Percentiles rank a stretch among this genome's conserved stretches.
Evolutionary conservation across 1,139 yeast species (phyloP).

Genomic region (Pneumocystis jirovecii): DNA sequence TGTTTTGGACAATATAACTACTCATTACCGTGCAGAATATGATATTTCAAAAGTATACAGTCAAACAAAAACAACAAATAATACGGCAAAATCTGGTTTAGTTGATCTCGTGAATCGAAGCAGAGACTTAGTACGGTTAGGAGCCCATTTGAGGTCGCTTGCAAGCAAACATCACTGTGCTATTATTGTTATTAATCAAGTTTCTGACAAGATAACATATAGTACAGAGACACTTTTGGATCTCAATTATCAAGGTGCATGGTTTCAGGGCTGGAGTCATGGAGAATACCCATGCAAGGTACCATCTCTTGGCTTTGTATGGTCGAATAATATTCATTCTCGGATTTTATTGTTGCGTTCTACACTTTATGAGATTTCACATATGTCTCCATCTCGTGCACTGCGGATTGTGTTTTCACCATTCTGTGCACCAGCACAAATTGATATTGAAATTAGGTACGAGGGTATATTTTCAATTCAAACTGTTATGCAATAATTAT

Average conservation of each 20-base stretch:
- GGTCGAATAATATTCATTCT: slow-evolving; percentile 11
- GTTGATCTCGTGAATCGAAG: slow-evolving; percentile 25
- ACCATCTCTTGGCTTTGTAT: slow-evolving; percentile 13
- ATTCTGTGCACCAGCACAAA: neutral
- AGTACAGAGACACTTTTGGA: slow-evolving; percentile 30
- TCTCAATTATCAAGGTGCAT: slow-evolving; percentile 55
- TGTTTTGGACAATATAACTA: slow-evolving; percentile 73
- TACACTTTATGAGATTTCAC: neutral
- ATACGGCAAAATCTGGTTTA: slow-evolving; percentile 19
- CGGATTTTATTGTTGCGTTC: slow-evolving; percentile 6
- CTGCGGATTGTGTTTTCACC: neutral
- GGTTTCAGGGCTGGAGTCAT: slow-evolving; percentile 54
- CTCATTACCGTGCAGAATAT: slow-evolving; percentile 60
- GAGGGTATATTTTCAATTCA: neutral
- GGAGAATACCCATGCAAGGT: slow-evolving; percentile 6
- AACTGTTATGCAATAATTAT: neutral
- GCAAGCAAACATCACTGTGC: slow-evolving; percentile 42
- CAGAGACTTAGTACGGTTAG: slow-evolving; percentile 27
- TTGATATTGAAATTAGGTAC: neutral
- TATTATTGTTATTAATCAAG: slow-evolving; percentile 65
- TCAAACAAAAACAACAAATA: neutral
- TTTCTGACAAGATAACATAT: slow-evolving; percentile 21
- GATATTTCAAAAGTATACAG: neutral
- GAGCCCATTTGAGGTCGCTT: slow-evolving; percentile 36
- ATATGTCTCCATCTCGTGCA: neutral